phyloP scores from a whole-genome alignment of 495 filamentous ascomycete species.

The Talaromyces adpressus region DNA sequence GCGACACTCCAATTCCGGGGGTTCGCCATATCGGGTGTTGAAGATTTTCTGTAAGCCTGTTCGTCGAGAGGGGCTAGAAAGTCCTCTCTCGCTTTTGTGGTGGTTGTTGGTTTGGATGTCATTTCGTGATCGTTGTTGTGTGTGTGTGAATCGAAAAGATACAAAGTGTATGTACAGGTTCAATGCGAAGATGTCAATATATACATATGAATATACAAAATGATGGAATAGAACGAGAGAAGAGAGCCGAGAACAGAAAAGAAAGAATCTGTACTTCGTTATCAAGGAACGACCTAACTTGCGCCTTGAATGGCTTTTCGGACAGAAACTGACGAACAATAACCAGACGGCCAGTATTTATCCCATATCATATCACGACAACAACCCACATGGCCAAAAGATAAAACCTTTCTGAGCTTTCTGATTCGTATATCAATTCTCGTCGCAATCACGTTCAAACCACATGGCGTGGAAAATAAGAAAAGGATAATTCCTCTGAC shows the following conservation, averaged over 20 bases:
- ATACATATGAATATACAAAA: not conserved
- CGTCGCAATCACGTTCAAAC: not conserved
- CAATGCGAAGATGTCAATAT: not conserved
- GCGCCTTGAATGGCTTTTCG: not conserved
- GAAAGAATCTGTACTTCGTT: not conserved
- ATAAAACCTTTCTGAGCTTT: not conserved
- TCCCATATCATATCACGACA: not conserved
- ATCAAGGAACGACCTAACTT: not conserved
- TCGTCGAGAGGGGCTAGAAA: not conserved
- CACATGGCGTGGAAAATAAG: slow-evolving; percentile 7
- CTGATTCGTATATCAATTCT: not conserved
- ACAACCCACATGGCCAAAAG: not conserved
- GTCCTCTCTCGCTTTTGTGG: not conserved
- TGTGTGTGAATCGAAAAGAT: not conserved
- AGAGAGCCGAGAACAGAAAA: not conserved
- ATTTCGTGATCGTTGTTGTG: not conserved
- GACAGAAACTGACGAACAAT: not conserved
- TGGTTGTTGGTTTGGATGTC: not conserved
- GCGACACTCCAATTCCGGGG: slow-evolving; percentile 22
- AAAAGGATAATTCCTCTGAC: not conserved
- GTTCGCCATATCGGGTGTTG: slow-evolving; percentile 4
- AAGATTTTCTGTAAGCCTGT: not conserved
- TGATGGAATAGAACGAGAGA: not conserved
- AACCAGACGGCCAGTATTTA: not conserved
- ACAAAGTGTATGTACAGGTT: not conserved